Evolutionary conservation across 495 filamentous ascomycete species (phyloP).

Genomic region (Hypoxylon fuscum): DNA sequence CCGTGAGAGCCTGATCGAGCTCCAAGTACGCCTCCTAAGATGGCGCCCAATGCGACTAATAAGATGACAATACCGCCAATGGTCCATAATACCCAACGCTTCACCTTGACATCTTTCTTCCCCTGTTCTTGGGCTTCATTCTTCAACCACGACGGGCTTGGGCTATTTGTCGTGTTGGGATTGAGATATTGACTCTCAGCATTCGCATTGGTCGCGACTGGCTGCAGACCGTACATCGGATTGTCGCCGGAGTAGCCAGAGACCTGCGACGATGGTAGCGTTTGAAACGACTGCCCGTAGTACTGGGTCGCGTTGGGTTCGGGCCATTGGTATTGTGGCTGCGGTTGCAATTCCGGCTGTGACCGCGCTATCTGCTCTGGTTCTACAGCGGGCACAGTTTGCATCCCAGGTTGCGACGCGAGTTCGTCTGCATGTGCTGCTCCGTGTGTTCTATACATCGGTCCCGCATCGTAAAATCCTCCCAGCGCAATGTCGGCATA

Average conservation of each 20-base stretch:
- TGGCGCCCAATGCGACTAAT: conserved; percentile 5
- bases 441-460: conserved; percentile 13
- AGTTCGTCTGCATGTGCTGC: conserved; percentile 14
- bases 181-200: conserved; percentile 8
- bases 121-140: background rate
- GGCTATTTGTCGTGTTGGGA: background rate
- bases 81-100: conserved; percentile 23
- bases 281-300: conserved; percentile 24
- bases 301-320: conserved; percentile 2
- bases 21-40: conserved; percentile 18
- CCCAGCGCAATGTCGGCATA: conserved; percentile 11
- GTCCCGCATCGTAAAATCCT: conserved; percentile 1
- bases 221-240: background rate
- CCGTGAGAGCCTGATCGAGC: background rate
- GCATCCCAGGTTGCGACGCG: conserved; percentile 23
- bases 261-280: conserved; percentile 18
- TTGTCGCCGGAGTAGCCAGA: conserved; percentile 19
- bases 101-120: conserved; percentile 10
- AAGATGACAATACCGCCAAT: conserved; percentile 6
- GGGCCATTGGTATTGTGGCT: conserved; percentile 8
- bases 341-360: conserved; percentile 2
- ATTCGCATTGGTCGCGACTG: conserved; percentile 12
- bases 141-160: conserved; percentile 18
- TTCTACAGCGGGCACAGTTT: conserved; percentile 9
- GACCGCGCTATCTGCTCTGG: background rate